Evolutionary conservation across 1,284 basidiomycete genomes (phyloP), one percentile per base, ranked within the genome.

Genomic region (Porogramme epimiltina): DNA sequence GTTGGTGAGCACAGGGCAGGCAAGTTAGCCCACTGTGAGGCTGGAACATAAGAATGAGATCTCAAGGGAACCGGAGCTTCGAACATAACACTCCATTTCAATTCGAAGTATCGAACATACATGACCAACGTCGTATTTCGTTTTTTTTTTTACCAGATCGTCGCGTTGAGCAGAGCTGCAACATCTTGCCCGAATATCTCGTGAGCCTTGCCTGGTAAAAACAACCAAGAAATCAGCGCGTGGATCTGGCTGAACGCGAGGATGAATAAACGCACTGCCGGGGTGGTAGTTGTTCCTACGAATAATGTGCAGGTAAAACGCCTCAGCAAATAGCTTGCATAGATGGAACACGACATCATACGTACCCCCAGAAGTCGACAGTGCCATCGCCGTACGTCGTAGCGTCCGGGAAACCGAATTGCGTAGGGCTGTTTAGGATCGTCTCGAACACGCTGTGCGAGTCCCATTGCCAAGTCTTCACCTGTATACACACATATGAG

Each of bases 291-390:
- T 56, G 52, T 59, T 59, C 3, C 55, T 57, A 25, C 13, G 13
- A 2, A 3, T 3, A 8, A 24, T 24, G 22, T 18, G 3, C n/a
- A 22, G n/a, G 6, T 22, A 46, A 4, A 39, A 24, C 18, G 4
- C 4, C 22, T 19, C 4, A 36, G 25, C 6, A 18, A 11, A 4
- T 19, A 24, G 16, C 1, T 8, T 20, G 4, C 28, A 23, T 9
- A 15, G 6, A 23, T 23, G 5, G 10, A 10, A 41, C 3, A 3
- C 2, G 22, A 24, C 15, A 16, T 22, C 23, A 8, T 6, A 66
- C 77, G 53, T 57, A 80, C 79, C 77, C 79, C 82, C 81, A 84
- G 73, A 85, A 84, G 54, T 77, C 70, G 18, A 71, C 73, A 10
- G 74, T 52, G 19, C 64, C 65, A n/a, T n/a, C n/a, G 4, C 82